Evolutionary conservation across 2,329 filamentous ascomycete genomes (phyloP).

Genomic region (Scedosporium dehoogii): DNA sequence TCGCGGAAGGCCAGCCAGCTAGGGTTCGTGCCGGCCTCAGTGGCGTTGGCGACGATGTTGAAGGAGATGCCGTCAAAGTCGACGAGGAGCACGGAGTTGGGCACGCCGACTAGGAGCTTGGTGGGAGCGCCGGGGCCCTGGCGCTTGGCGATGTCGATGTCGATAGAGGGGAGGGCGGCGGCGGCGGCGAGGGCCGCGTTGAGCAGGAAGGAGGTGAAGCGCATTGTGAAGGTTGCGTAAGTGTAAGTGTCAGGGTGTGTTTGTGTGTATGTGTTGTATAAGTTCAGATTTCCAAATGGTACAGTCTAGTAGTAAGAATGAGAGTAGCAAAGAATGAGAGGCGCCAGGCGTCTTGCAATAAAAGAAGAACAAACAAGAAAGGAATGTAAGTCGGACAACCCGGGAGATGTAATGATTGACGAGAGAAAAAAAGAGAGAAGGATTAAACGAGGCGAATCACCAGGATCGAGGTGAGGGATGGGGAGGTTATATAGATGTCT

Average conservation of each 20-base stretch:
- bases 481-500: neutral
- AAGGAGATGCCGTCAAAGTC: constrained; percentile 30
- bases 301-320: neutral
- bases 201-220: neutral
- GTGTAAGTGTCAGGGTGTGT: neutral
- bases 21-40: constrained; percentile 24
- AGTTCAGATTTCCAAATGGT: neutral
- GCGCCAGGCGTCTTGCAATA: neutral
- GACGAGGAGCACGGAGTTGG: constrained; percentile 28
- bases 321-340: neutral
- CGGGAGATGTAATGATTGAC: neutral
- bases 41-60: constrained; percentile 22
- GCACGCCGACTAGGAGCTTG: constrained; percentile 30
- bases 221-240: neutral
- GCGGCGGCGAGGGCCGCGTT: constrained; percentile 3
- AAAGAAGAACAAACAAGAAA: neutral
- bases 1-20: constrained; percentile 35
- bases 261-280: neutral
- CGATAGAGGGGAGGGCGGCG: neutral
- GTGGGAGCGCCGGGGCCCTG: neutral
- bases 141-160: neutral
- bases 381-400: neutral
- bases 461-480: neutral
- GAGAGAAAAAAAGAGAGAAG: neutral
- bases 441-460: constrained; percentile 1